Percentiles rank a stretch among this genome's conserved stretches.
Conservation (phyloP, 179 eudicot species). For the Gypsophila paniculata region DNA sequence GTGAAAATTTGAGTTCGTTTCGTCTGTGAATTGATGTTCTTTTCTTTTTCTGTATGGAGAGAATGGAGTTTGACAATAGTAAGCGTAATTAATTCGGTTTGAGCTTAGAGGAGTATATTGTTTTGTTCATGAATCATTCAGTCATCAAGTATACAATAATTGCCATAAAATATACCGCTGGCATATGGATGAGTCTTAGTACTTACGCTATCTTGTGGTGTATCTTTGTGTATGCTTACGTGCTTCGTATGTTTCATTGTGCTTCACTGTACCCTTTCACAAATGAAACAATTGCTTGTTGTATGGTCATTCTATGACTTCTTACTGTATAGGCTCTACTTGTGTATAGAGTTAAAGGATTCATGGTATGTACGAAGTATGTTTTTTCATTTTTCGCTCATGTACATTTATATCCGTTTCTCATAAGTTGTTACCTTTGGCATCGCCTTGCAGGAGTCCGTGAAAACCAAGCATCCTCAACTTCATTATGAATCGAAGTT, state of each 20-base stretch:
- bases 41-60: neutral
- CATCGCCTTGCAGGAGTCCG: constrained; percentile 57
- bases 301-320: neutral
- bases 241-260: neutral
- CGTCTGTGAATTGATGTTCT: neutral
- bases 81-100: constrained; percentile 1
- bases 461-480: constrained; percentile 90
- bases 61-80: neutral
- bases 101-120: neutral
- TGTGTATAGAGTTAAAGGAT: neutral
- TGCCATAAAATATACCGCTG: no score
- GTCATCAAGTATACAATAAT: neutral
- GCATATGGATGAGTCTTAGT: no score
- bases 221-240: no score
- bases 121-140: neutral
- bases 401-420: neutral
- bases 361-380: neutral
- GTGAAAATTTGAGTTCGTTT: no score
- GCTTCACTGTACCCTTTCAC: neutral
- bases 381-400: neutral
- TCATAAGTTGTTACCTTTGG: neutral
- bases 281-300: neutral
- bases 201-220: no score
- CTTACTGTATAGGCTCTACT: neutral
- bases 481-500: constrained; percentile 90